Conservation (phyloP, 1,284 basidiomycete species). For the Malassezia psittaci region DNA sequence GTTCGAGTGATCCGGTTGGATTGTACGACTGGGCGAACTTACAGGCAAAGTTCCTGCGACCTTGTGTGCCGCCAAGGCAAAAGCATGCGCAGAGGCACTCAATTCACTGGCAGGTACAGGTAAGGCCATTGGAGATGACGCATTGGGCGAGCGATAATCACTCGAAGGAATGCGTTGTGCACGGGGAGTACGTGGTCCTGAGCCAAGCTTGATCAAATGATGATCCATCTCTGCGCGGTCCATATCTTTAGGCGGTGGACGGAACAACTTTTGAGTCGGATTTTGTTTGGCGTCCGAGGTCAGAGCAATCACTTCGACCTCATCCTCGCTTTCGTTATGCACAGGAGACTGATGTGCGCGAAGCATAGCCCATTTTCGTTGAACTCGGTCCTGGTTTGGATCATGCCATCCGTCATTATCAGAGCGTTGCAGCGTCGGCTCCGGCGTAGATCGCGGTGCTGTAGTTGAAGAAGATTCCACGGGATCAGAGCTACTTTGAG, state of each 20-base stretch:
- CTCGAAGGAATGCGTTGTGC: constrained; percentile 2
- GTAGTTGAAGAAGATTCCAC: constrained; percentile 14
- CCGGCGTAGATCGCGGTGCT: background rate
- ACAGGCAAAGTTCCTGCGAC: constrained; percentile 19
- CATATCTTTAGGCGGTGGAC: constrained; percentile 1
- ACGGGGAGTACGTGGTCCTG: constrained; percentile 12
- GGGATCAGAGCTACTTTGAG: constrained; percentile 11
- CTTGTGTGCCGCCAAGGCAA: constrained; percentile 23
- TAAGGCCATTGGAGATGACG: background rate
- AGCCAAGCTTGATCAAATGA: background rate
- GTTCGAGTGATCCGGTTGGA: background rate
- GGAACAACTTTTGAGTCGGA: background rate
- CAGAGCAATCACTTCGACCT: constrained; percentile 10
- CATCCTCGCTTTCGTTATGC: constrained; percentile 3
- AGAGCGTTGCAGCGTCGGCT: background rate
- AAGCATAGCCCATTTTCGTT: constrained; percentile 14
- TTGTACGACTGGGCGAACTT: constrained; percentile 1
- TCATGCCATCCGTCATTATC: background rate
- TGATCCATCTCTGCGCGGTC: constrained; percentile 1
- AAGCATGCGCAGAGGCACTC: constrained; percentile 21
- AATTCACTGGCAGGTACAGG: constrained; percentile 23
- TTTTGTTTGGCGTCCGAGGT: background rate
- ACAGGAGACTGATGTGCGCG: background rate
- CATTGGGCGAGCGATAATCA: constrained; percentile 16
- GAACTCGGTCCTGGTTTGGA: background rate